These are phyloP conservation scores for Neopestalotiopsis clavispora DNA, from an alignment of 2,329 filamentous ascomycete genomes.

Conservation along the genomic window DNA sequence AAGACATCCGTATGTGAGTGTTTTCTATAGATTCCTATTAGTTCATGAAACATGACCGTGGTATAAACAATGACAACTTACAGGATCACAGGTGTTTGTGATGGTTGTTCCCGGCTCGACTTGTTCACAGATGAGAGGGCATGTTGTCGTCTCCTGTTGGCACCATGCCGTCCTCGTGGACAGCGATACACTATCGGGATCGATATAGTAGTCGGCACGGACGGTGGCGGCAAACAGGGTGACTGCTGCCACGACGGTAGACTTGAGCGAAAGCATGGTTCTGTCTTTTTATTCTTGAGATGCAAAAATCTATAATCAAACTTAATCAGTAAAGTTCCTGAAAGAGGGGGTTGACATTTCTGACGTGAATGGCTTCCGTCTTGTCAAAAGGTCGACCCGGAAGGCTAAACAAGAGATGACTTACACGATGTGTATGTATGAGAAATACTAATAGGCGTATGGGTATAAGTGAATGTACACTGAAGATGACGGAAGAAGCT, in stretches of 20 bases:
- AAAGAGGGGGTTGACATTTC: background rate
- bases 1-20: constrained; percentile 73
- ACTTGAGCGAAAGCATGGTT: constrained; percentile 61
- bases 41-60: too few species aligned
- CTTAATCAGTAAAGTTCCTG: constrained; percentile 2
- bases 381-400: background rate
- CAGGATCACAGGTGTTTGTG: constrained; percentile 71
- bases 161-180: constrained; percentile 66
- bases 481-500: constrained; percentile 1
- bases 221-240: constrained; percentile 56
- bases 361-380: background rate
- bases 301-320: background rate
- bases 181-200: constrained; percentile 63
- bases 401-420: constrained; percentile 5
- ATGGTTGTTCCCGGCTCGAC: constrained; percentile 53
- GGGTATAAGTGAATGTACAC: background rate
- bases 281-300: background rate
- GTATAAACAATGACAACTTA: constrained; percentile 41
- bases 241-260: constrained; percentile 58
- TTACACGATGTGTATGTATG: constrained; percentile 3
- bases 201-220: constrained; percentile 63
- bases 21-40: constrained; percentile 42
- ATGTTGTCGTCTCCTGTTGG: constrained; percentile 62
- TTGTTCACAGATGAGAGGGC: constrained; percentile 76
- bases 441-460: background rate